Conservation (phyloP, 129 eudicot genomes). For the Mikania micrantha region DNA sequence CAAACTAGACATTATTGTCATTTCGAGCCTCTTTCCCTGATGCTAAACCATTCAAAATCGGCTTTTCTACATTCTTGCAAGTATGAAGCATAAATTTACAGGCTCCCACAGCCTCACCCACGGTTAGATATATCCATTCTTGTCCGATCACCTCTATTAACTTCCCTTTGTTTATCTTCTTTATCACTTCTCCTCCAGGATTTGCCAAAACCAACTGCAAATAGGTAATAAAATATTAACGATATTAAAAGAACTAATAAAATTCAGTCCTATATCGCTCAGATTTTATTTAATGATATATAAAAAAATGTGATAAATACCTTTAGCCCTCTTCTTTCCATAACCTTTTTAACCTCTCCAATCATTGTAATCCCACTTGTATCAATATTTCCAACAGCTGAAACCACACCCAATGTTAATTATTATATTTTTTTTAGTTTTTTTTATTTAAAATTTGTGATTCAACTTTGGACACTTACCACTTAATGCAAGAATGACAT, state of each 20-base stretch:
- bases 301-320: slow-evolving; percentile 15
- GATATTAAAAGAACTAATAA: too few species aligned
- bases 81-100: slow-evolving; percentile 73
- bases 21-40: slow-evolving; percentile 32
- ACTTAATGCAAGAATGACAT: slow-evolving; percentile 67
- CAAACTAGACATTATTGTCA: slow-evolving; percentile 44
- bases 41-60: slow-evolving; percentile 8
- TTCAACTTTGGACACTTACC: slow-evolving; percentile 39
- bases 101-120: slow-evolving; percentile 82
- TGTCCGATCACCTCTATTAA: slow-evolving; percentile 58
- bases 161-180: slow-evolving; percentile 71
- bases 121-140: slow-evolving; percentile 78
- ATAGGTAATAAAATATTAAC: too few species aligned
- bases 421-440: neutral
- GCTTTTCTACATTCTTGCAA: slow-evolving; percentile 29
- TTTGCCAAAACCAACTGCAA: slow-evolving; percentile 69
- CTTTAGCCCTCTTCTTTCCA: slow-evolving; percentile 76
- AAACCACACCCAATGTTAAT: neutral
- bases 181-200: slow-evolving; percentile 88
- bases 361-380: slow-evolving; percentile 92
- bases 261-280: neutral
- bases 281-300: neutral
- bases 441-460: neutral
- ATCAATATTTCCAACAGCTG: slow-evolving; percentile 93
- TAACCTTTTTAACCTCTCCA: slow-evolving; percentile 61